Evolutionary conservation across 202 grass and related monocot genomes (phyloP), one percentile per base, ranked within the genome.

Genomic region (Hordeum pubiflorum): DNA sequence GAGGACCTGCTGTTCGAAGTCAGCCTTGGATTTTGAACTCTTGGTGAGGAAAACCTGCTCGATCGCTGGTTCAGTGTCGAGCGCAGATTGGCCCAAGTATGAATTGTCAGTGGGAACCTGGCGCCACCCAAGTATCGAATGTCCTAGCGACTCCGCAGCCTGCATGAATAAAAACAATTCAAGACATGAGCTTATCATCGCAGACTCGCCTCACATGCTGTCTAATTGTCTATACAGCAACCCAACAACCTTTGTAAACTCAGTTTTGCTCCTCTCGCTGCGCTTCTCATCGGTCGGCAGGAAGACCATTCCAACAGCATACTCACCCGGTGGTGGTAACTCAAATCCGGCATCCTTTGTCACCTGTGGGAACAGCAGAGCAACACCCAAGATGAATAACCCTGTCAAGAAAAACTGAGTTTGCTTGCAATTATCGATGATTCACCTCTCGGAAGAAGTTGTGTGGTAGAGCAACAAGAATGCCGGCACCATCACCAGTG

Each of bases 231-330:
- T 33, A 73, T 24, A 56, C 31, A 76, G 3, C 3, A 57, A 34
- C 24, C 24, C 33, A 88, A 79, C 31, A 76, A 99, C 96, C 90
- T 93, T 86, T 10, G 78, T 89, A 54, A 99, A 99, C 64, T 95
- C 92, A 81, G 87, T 58, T 95, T 93, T 99, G 82, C 92, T 84
- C 60, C 81, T 82, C 76, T 89, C 65, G 0, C 89, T 81, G 3
- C 92, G 96, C 68, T 84, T 95, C 57, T 93, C 92, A 74, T 98
- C 90, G 0, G 36, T 83, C 24, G 96, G 90, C 83, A 98, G 78
- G 82, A 98, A 98, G 23, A 95, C 92, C 90, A 95, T 99, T 14
- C 96, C 96, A 76, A 95, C 83, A 72, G 89, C 92, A 83, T 96
- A 99, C 74, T 93, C 81, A 0, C 96, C 92, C 29, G 71, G 83